These are phyloP conservation scores for Tilletia horrida DNA, from an alignment of 1,284 basidiomycete genomes.

Conservation along the genomic window DNA sequence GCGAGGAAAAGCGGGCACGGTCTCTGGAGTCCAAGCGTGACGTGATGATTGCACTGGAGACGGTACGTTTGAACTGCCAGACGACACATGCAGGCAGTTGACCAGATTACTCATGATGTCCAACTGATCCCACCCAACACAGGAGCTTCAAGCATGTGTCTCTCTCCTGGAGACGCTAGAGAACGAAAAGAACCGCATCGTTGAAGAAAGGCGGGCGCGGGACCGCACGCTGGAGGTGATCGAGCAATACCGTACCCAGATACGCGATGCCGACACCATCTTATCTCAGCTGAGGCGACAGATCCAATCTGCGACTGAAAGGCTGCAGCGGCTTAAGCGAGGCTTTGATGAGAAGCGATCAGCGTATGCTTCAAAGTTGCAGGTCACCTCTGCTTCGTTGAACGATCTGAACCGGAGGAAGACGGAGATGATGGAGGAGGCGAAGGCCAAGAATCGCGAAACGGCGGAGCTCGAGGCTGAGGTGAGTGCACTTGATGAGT, in stretches of 20 bases:
- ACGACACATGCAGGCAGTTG: too few relatives aligned
- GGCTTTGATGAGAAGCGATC: slow-evolving; percentile 36
- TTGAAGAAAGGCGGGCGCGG: neutral
- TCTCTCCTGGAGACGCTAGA: slow-evolving; percentile 10
- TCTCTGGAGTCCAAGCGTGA: slow-evolving; percentile 64
- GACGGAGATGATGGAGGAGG: slow-evolving; percentile 22
- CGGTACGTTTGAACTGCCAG: slow-evolving; percentile 64
- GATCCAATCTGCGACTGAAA: neutral
- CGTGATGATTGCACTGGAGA: slow-evolving; percentile 83
- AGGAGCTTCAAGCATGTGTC: slow-evolving; percentile 2
- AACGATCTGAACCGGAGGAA: slow-evolving; percentile 19
- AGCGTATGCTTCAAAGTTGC: slow-evolving; percentile 21
- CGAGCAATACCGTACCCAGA: slow-evolving; percentile 1
- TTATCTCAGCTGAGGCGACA: neutral
- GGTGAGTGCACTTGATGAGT: neutral
- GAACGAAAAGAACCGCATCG: neutral
- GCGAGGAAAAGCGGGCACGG: slow-evolving; percentile 68
- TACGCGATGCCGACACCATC: neutral
- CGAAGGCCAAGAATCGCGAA: slow-evolving; percentile 7
- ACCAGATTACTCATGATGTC: too few relatives aligned
- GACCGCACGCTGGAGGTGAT: neutral
- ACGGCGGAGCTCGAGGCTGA: slow-evolving; percentile 15
- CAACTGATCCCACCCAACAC: too few relatives aligned
- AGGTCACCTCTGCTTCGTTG: slow-evolving; percentile 20
- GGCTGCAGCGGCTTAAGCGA: neutral